Conservation (phyloP, 257 asterid species). For the Forsythia suspensa region DNA sequence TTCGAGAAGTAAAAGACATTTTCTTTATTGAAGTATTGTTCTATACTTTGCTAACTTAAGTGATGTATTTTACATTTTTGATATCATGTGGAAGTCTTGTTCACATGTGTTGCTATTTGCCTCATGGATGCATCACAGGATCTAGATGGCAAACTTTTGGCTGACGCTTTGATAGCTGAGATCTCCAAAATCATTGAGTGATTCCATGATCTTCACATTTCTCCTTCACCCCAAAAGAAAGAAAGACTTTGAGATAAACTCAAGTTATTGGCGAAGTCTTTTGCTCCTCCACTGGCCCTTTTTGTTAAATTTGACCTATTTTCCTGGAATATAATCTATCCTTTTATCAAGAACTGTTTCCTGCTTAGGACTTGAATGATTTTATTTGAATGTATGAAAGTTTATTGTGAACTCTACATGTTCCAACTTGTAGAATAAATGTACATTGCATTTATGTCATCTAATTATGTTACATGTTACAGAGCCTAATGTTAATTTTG, state of each 20-base stretch:
- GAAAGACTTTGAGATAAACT: background rate
- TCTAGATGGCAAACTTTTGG: background rate
- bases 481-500: background rate
- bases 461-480: conserved; percentile 4
- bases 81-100: conserved; percentile 8
- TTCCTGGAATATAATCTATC: background rate
- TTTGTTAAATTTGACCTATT: background rate
- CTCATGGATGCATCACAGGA: background rate
- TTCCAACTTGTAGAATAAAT: background rate
- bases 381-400: background rate
- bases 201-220: background rate
- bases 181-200: background rate
- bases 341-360: conserved; percentile 1
- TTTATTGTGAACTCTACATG: conserved; percentile 13
- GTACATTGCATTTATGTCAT: background rate
- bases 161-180: background rate
- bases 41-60: background rate
- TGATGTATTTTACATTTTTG: background rate
- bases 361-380: background rate
- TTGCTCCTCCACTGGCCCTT: background rate
- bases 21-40: background rate
- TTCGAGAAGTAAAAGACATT: background rate
- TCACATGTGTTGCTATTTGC: background rate
- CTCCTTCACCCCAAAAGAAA: background rate
- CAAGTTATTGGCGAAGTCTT: background rate